Conservation (phyloP, 345 rosid species). For the Nephelium lappaceum region DNA sequence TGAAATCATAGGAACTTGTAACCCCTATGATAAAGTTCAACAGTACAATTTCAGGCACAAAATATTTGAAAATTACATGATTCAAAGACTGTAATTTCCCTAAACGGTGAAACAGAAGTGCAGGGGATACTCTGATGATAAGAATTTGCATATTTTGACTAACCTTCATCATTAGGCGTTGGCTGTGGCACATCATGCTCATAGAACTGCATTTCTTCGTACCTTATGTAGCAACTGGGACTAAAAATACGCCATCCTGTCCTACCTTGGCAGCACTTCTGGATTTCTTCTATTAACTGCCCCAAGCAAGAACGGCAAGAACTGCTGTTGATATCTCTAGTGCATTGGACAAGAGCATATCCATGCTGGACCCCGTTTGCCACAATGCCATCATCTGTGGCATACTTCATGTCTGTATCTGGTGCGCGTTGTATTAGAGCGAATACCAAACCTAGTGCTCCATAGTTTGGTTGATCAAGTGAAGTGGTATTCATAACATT, state of each 20-base stretch:
- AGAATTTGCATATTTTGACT: constrained; percentile 11
- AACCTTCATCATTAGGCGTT: constrained; percentile 19
- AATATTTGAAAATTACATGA: too few relatives aligned
- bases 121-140: not conserved
- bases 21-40: too few relatives aligned
- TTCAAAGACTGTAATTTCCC: too few relatives aligned
- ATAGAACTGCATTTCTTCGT: constrained; percentile 8
- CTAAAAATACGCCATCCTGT: constrained; percentile 14
- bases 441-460: not conserved
- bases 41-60: too few relatives aligned
- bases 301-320: constrained; percentile 6
- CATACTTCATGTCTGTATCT: not conserved
- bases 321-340: constrained; percentile 10
- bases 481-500: constrained; percentile 4
- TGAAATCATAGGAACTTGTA: too few relatives aligned
- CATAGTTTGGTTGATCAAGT: constrained; percentile 10
- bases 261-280: not conserved
- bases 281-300: not conserved
- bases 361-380: not conserved
- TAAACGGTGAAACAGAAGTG: not conserved
- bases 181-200: constrained; percentile 19
- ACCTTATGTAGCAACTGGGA: constrained; percentile 14
- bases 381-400: not conserved
- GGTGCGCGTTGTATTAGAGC: not conserved
- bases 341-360: constrained; percentile 40